Percentiles rank a stretch among this genome's conserved stretches.
Evolutionary conservation across 75 land plant species (phyloP).

Genomic region (Selaginella moellendorffii): DNA sequence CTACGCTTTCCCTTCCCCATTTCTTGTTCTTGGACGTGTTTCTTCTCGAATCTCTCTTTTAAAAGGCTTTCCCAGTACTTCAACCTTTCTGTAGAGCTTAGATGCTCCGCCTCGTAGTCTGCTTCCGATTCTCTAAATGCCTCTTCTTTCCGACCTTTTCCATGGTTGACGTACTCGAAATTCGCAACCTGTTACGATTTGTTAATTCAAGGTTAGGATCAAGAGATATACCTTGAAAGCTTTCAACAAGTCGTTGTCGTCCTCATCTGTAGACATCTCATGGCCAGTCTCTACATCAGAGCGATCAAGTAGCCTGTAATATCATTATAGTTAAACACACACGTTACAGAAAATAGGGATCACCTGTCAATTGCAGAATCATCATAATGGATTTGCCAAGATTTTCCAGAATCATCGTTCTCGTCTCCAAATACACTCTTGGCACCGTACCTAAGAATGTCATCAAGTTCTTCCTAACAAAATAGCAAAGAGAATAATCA

Average conservation of each 20-base stretch:
- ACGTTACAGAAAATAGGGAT: too few species aligned
- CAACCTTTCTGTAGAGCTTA: conserved; percentile 36
- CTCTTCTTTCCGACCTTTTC: conserved; percentile 44
- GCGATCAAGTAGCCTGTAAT: conserved; percentile 75
- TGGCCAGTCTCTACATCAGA: conserved; percentile 62
- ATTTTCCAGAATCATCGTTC: conserved; percentile 61
- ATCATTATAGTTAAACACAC: too few species aligned
- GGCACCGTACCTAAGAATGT: conserved; percentile 88
- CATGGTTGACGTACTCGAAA: conserved; percentile 56
- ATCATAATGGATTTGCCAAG: conserved; percentile 94
- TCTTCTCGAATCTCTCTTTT: conserved; percentile 53
- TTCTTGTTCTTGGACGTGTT: conserved; percentile 48
- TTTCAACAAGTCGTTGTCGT: conserved; percentile 72
- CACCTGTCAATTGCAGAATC: conserved; percentile 99
- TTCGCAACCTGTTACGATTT: conserved; percentile 82
- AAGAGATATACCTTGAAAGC: conserved; percentile 62
- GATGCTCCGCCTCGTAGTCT: conserved; percentile 18
- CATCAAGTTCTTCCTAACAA: conserved; percentile 88
- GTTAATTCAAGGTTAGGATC: not conserved
- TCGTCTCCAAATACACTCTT: conserved; percentile 85
- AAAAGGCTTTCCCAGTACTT: conserved; percentile 80
- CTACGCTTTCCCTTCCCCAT: conserved; percentile 96
- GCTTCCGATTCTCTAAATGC: conserved; percentile 26
- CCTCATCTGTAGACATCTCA: conserved; percentile 52
- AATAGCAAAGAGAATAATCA: not conserved